Evolutionary conservation across 2,329 filamentous ascomycete genomes (phyloP).

Genomic region (Trichoderma citrinoviride): DNA sequence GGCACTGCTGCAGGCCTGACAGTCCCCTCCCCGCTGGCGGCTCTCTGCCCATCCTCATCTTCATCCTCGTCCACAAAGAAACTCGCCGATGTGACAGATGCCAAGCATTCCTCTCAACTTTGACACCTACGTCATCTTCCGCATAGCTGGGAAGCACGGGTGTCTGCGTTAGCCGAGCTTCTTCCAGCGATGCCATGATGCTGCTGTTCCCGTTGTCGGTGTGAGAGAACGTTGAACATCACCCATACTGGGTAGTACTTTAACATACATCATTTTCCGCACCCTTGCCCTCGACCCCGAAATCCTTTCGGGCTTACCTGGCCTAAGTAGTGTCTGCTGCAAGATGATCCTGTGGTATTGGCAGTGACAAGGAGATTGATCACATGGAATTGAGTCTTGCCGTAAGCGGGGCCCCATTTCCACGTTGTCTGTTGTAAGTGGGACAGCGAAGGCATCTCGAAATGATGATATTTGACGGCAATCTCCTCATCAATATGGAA

Average conservation of each 20-base stretch:
- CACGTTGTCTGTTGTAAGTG: background rate
- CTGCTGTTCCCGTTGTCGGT: background rate
- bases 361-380: background rate
- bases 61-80: background rate
- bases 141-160: background rate
- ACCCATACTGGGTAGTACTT: background rate
- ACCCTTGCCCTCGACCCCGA: background rate
- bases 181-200: background rate
- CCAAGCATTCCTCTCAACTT: background rate
- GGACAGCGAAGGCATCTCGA: background rate
- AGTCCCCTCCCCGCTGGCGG: background rate
- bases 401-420: slow-evolving; percentile 5
- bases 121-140: background rate
- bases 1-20: background rate
- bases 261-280: background rate
- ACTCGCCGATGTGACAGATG: background rate
- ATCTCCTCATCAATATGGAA: background rate
- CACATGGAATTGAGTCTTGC: background rate
- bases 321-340: background rate
- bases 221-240: background rate
- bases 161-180: slow-evolving; percentile 11
- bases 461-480: background rate
- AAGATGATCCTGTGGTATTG: background rate
- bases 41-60: background rate
- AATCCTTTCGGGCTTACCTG: background rate